Evolutionary conservation across 2,329 filamentous ascomycete species (phyloP).

Genomic region (Chaetothyriales sp.): DNA sequence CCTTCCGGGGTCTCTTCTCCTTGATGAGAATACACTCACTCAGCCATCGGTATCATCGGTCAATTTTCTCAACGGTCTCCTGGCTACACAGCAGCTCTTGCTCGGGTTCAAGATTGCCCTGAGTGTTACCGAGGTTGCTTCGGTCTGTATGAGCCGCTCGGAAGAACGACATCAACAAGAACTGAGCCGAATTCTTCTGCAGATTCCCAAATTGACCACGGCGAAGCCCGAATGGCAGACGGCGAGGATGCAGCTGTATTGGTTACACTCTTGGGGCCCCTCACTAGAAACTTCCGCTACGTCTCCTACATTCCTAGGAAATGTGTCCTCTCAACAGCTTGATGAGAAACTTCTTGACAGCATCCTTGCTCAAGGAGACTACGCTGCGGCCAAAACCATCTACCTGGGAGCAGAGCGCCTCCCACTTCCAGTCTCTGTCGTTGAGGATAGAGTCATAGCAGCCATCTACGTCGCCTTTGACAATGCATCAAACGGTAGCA

Average conservation of each 20-base stretch:
- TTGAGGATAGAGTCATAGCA: conserved; percentile 40
- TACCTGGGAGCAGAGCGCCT: conserved; percentile 23
- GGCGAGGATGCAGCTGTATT: conserved; percentile 40
- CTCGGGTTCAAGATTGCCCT: conserved; percentile 26
- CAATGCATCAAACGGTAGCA: conserved; percentile 53
- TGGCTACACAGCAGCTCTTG: conserved; percentile 29
- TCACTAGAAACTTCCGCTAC: conserved; percentile 10
- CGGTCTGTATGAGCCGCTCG: conserved; percentile 40
- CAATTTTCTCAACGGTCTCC: conserved; percentile 28
- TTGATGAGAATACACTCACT: conserved; percentile 29
- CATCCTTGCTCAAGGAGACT: conserved; percentile 36
- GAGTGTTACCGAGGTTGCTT: conserved; percentile 27
- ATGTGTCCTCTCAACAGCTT: conserved; percentile 19
- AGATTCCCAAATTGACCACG: conserved; percentile 30
- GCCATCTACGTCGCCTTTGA: conserved; percentile 46
- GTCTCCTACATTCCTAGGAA: conserved; percentile 5
- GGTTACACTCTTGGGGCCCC: conserved; percentile 48
- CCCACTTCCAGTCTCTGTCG: conserved; percentile 30
- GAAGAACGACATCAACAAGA: conserved; percentile 40
- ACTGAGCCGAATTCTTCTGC: conserved; percentile 39
- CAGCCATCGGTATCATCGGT: conserved; percentile 26
- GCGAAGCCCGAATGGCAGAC: conserved; percentile 36
- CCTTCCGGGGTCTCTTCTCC: conserved; percentile 29
- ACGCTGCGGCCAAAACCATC: conserved; percentile 28
- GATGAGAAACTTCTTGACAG: conserved; percentile 46